These are phyloP conservation scores for Exophiala calicioides DNA, from an alignment of 2,329 filamentous ascomycete species.

Conservation along the genomic window DNA sequence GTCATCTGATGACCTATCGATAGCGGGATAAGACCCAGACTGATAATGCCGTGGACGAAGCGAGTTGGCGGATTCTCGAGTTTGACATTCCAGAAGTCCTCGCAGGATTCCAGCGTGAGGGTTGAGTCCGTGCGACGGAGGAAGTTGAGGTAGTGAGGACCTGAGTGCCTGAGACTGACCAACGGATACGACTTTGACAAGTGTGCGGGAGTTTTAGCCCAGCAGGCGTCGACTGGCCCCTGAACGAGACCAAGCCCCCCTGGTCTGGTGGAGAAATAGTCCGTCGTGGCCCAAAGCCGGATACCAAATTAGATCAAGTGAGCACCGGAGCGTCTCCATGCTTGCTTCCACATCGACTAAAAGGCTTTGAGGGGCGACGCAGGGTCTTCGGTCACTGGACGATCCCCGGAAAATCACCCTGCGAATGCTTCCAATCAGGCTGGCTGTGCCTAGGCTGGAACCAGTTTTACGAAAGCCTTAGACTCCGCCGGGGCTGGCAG, in stretches of 20 bases:
- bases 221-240: not conserved
- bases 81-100: no score
- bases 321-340: no score
- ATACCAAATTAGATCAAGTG: no score
- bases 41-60: no score
- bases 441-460: slow-evolving; percentile 1
- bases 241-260: not conserved
- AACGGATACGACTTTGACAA: not conserved
- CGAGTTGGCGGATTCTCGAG: no score
- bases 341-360: no score
- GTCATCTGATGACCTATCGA: no score
- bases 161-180: not conserved
- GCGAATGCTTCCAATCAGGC: slow-evolving; percentile 1
- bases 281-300: not conserved
- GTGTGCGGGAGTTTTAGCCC: not conserved
- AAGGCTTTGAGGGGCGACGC: no score
- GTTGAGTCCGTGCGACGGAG: no score
- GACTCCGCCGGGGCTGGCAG: slow-evolving; percentile 10
- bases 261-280: not conserved
- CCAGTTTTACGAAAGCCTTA: slow-evolving; percentile 10
- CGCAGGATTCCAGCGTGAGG: no score
- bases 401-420: slow-evolving; percentile 22
- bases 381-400: no score
- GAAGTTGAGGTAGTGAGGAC: not conserved
- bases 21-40: no score